A percentile compares a stretch with the other conserved stretches of the same genome.
Evolutionary conservation across 768 basidiomycete genomes (phyloP).

Genomic region (Kwoniella newhampshirensis): DNA sequence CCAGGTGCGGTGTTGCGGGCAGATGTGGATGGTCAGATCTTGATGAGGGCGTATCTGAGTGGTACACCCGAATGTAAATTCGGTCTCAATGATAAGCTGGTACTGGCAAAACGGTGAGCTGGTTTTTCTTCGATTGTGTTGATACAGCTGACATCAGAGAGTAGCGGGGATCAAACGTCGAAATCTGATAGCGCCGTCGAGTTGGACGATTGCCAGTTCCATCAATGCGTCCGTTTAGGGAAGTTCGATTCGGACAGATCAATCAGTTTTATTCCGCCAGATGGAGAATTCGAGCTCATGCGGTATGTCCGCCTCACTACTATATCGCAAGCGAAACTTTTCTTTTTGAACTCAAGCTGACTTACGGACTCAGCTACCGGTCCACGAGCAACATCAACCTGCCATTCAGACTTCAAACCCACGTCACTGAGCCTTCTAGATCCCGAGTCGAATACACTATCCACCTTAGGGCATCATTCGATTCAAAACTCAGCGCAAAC

Average conservation of each 20-base stretch:
- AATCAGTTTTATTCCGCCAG: constrained; percentile 96
- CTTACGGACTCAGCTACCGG: constrained; percentile 67
- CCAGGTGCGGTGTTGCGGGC: constrained; percentile 88
- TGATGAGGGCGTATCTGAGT: constrained; percentile 95
- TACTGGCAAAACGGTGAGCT: constrained; percentile 76
- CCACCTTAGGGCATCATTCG: constrained; percentile 83
- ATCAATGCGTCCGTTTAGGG: constrained; percentile 92
- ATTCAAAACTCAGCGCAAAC: constrained; percentile 86
- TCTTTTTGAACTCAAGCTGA: constrained; percentile 3
- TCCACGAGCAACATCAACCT: constrained; percentile 94
- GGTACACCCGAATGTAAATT: constrained; percentile 99
- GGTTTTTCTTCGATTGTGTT: not conserved
- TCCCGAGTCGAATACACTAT: constrained; percentile 87
- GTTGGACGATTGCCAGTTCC: constrained; percentile 96
- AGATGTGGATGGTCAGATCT: constrained; percentile 95
- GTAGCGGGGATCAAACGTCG: constrained; percentile 34
- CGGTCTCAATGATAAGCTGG: constrained; percentile 95
- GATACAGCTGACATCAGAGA: not conserved
- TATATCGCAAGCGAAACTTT: not conserved
- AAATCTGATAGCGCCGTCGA: constrained; percentile 69
- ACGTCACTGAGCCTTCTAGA: constrained; percentile 89
- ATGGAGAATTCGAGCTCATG: constrained; percentile 99
- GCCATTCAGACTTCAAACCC: constrained; percentile 82
- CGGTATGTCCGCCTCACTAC: constrained; percentile 58
- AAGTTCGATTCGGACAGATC: constrained; percentile 92